Percentiles rank a stretch among this genome's conserved stretches.
These are phyloP conservation scores for Verticillium albo-atrum DNA, from an alignment of 2,329 filamentous ascomycete genomes.

Conservation along the genomic window DNA sequence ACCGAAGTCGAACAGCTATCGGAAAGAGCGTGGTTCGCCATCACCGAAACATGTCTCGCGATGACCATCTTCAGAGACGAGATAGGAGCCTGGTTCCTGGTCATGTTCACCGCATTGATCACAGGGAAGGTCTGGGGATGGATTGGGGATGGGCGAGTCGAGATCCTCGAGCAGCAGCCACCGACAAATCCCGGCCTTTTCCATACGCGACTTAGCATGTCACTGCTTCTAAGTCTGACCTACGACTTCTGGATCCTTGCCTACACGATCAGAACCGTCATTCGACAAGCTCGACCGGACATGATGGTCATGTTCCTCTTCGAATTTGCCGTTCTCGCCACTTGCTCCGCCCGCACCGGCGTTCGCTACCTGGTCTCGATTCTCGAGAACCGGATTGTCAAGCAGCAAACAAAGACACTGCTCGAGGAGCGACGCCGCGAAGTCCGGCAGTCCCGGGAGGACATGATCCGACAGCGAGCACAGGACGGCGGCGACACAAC, in stretches of 20 bases:
- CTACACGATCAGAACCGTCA: constrained; percentile 78
- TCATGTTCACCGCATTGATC: constrained; percentile 92
- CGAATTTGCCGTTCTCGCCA: constrained; percentile 84
- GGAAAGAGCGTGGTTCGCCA: constrained; percentile 96
- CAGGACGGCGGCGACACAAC: constrained; percentile 44
- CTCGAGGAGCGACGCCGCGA: constrained; percentile 65
- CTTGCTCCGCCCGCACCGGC: constrained; percentile 75
- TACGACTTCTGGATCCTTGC: constrained; percentile 78
- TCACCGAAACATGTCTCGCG: constrained; percentile 92
- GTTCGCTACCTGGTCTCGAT: constrained; percentile 76
- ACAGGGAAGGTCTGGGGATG: constrained; percentile 98
- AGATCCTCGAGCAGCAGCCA: constrained; percentile 91
- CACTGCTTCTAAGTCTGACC: constrained; percentile 70
- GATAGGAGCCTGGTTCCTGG: constrained; percentile 87
- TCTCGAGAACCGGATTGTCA: constrained; percentile 70
- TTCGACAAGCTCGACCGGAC: constrained; percentile 83
- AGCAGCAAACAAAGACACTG: constrained; percentile 66
- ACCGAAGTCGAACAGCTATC: constrained; percentile 97
- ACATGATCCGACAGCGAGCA: constrained; percentile 44
- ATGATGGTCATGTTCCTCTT: constrained; percentile 99
- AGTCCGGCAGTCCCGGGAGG: constrained; percentile 54
- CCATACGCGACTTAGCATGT: constrained; percentile 75
- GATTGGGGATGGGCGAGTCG: constrained; percentile 93
- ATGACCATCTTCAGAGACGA: constrained; percentile 99
- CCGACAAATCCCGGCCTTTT: constrained; percentile 85